These are phyloP conservation scores for Phoma sp. DNA, from an alignment of 2,329 filamentous ascomycete genomes.

Conservation along the genomic window DNA sequence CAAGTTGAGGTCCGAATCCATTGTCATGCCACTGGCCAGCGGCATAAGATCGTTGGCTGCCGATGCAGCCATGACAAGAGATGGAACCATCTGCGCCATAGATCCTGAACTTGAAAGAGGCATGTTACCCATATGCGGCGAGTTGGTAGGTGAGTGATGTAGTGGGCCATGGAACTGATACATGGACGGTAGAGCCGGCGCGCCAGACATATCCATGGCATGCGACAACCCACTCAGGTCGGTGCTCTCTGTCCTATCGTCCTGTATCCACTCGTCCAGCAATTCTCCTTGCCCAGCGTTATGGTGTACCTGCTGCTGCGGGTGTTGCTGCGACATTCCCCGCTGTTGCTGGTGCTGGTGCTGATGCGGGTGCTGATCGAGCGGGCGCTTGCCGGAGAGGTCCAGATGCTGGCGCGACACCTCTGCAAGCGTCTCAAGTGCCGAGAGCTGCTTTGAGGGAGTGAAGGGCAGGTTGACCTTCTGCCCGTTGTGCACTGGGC, in stretches of 20 bases:
- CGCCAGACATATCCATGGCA: slow-evolving; percentile 39
- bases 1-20: slow-evolving; percentile 46
- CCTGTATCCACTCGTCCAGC: slow-evolving; percentile 48
- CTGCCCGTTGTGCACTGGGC: slow-evolving; percentile 35
- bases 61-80: slow-evolving; percentile 50
- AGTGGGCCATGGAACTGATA: slow-evolving; percentile 47
- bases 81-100: slow-evolving; percentile 45
- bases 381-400: slow-evolving; percentile 53
- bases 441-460: slow-evolving; percentile 69
- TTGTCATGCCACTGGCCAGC: slow-evolving; percentile 36
- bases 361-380: slow-evolving; percentile 28
- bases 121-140: slow-evolving; percentile 43
- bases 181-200: slow-evolving; percentile 46
- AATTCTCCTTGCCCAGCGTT: slow-evolving; percentile 35
- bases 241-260: slow-evolving; percentile 42
- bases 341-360: slow-evolving; percentile 6
- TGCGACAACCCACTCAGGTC: slow-evolving; percentile 36
- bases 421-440: slow-evolving; percentile 84
- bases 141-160: slow-evolving; percentile 44
- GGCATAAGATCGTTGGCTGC: slow-evolving; percentile 50
- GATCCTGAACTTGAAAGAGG: slow-evolving; percentile 36
- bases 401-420: slow-evolving; percentile 78
- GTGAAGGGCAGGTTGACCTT: slow-evolving; percentile 51
- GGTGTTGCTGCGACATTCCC: slow-evolving; percentile 10
- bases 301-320: slow-evolving; percentile 18